Evolutionary conservation across 2,329 filamentous ascomycete genomes (phyloP).

Genomic region (Drechslerella dactyloides): DNA sequence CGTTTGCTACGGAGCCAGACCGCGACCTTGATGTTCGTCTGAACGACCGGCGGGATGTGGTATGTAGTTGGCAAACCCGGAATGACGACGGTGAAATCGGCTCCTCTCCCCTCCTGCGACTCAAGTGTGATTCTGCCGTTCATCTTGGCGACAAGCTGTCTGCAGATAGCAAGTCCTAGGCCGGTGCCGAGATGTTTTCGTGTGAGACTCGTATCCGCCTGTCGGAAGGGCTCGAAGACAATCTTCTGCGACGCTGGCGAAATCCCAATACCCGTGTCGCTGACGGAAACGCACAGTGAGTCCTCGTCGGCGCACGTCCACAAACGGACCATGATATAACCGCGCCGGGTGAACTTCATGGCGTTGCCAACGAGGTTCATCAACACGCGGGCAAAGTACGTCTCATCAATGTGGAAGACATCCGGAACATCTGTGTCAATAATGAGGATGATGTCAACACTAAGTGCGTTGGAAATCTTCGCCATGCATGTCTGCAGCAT

Average conservation of each 20-base stretch:
- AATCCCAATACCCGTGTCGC: constrained; percentile 87
- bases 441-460: constrained; percentile 43
- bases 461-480: constrained; percentile 44
- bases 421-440: constrained; percentile 41
- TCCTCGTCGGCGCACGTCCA: constrained; percentile 70
- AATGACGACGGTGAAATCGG: constrained; percentile 62
- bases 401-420: constrained; percentile 44
- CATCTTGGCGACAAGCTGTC: constrained; percentile 67
- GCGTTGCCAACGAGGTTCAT: constrained; percentile 71
- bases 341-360: constrained; percentile 69
- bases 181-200: constrained; percentile 69
- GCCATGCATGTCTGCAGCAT: constrained; percentile 49
- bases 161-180: constrained; percentile 70
- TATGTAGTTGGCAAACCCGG: constrained; percentile 32
- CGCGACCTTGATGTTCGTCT: constrained; percentile 40
- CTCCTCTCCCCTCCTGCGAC: constrained; percentile 64
- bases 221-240: constrained; percentile 69
- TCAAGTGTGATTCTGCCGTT: constrained; percentile 67
- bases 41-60: constrained; percentile 19
- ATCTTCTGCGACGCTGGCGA: constrained; percentile 71
- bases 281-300: constrained; percentile 71
- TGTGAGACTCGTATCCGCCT: constrained; percentile 82
- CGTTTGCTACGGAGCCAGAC: constrained; percentile 45
- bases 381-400: constrained; percentile 60
- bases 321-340: constrained; percentile 61